Evolutionary conservation across 495 filamentous ascomycete species (phyloP), one percentile per base, ranked within the genome.

Genomic region (Penicillium angulare): DNA sequence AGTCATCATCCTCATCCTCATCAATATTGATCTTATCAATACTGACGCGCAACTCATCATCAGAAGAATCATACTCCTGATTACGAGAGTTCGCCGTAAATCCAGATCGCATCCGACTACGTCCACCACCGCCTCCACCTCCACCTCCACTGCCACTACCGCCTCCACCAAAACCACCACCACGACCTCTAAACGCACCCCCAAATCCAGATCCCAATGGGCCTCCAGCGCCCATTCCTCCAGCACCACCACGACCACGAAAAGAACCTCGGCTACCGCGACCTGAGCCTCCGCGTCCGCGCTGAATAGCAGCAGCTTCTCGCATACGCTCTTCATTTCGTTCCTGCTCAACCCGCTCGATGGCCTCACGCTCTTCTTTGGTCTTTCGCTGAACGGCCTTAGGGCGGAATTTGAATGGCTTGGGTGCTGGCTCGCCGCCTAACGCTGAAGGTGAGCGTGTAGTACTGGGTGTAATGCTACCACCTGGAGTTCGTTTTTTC

Each of bases 11-110:
- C 7, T 68, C 67, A 20, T 78, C 67, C 5, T 69, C 68, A 22
- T 78, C 71, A 32, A 78, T 54, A 48, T 77, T 78, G 42, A 81
- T 81, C 12, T 68, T 62, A 43, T 79, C 78, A 47, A 81, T 79
- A 52, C 72, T 73, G 20, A 78, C 50, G 27, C 72, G 69, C 15
- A 67, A 52, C 15, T 65, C 70, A 39, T 78, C 78, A 45, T 79
- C 77, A 1, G 74, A 75, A 6, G 70, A 75, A 26, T 68, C 59
- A 41, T 69, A 46, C 48, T 48, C 52, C 43, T 17, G 31, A 36
- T 33, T 45, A 20, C 49, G 45, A 47, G 38, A 41, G 3, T 7
- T 18, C 13, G 18, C 38, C 22, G 21, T 41, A 26, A 41, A 20
- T 16, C 13, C 20, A 48, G 7, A 31, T 15, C 45, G 27, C 18